Conservation (phyloP, 2,329 filamentous ascomycete genomes). For the Mycosphaerella sp. region DNA sequence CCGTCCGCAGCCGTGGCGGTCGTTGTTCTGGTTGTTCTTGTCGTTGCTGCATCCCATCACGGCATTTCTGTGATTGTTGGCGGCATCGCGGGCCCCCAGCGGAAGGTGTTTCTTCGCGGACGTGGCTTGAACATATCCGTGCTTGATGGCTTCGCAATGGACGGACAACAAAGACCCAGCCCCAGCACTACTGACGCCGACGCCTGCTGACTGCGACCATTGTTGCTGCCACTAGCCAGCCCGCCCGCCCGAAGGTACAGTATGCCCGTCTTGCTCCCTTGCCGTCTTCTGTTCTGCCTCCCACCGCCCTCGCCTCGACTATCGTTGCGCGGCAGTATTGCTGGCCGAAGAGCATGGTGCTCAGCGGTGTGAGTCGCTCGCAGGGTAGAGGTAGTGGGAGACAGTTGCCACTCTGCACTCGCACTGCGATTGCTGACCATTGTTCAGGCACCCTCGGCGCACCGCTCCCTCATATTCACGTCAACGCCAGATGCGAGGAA, state of each 20-base stretch:
- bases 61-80: background rate
- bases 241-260: background rate
- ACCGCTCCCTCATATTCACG: too few relatives aligned
- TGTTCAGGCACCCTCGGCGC: too few relatives aligned
- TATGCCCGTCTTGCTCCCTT: background rate
- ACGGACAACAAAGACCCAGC: background rate
- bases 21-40: background rate
- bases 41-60: background rate
- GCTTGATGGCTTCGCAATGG: conserved; percentile 7
- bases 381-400: too few relatives aligned
- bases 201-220: background rate
- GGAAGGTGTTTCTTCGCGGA: background rate
- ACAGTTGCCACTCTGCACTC: too few relatives aligned
- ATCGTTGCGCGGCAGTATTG: too few relatives aligned
- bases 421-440: too few relatives aligned
- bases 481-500: conserved; percentile 10
- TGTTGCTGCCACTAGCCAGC: background rate
- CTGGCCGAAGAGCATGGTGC: too few relatives aligned
- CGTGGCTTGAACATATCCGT: background rate
- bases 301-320: too few relatives aligned
- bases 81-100: background rate
- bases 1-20: background rate
- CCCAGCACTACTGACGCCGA: background rate
- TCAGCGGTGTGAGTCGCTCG: too few relatives aligned
- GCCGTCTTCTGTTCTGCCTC: background rate